These are phyloP conservation scores for Blastocystis sp. DNA, from an alignment of 352 stramenopile genomes.

Conservation along the genomic window DNA sequence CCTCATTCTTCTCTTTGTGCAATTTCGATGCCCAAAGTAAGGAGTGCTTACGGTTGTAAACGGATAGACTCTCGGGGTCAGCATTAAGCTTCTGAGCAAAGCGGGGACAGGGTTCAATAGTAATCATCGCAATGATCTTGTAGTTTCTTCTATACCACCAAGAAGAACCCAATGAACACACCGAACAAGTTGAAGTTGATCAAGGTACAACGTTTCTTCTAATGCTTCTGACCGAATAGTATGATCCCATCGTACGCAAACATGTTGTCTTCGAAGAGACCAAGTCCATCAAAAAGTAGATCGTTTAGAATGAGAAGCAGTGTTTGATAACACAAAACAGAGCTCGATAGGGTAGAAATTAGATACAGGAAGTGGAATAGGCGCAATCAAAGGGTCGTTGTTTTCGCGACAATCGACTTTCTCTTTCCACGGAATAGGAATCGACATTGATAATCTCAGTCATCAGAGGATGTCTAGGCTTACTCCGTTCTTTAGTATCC, in stretches of 20 bases:
- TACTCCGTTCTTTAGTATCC: conserved; percentile 43
- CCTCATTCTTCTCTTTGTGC: background rate
- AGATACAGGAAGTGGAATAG: background rate
- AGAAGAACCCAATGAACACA: conserved; percentile 56
- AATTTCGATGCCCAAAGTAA: conserved; percentile 44
- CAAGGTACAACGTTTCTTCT: conserved; percentile 3
- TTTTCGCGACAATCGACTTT: background rate
- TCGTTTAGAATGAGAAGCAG: background rate
- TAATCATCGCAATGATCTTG: background rate
- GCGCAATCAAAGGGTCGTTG: background rate
- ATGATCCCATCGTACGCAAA: conserved; percentile 55
- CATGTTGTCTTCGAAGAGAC: conserved; percentile 57
- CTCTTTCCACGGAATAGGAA: background rate
- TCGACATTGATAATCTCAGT: conserved; percentile 26
- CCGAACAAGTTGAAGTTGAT: conserved; percentile 49
- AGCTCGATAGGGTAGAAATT: background rate
- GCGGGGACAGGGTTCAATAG: conserved; percentile 24
- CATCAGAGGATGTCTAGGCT: background rate
- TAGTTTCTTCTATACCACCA: conserved; percentile 55
- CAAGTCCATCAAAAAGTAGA: conserved; percentile 57
- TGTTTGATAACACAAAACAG: background rate
- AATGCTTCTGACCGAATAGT: conserved; percentile 2
- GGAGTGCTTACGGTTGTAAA: background rate
- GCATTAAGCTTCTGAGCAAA: conserved; percentile 55
- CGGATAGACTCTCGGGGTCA: conserved; percentile 42